These are phyloP conservation scores for Gnetum montanum DNA, from an alignment of 75 land plant species.

Conservation along the genomic window DNA sequence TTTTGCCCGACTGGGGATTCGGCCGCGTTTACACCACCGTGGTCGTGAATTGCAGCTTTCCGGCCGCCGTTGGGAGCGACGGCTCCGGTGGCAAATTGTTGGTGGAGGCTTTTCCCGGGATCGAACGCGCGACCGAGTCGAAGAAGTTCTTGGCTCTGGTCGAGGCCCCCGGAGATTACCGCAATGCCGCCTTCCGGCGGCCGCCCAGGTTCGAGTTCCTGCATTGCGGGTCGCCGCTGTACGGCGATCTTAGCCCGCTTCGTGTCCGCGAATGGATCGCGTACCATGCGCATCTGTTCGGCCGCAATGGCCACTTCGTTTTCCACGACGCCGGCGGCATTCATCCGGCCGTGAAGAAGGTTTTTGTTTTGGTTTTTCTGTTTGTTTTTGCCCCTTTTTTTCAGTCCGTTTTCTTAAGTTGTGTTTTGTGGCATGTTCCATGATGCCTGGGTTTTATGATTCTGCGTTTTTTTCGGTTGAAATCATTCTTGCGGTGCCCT, in stretches of 20 bases:
- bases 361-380: too few species aligned
- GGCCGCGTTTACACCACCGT: constrained; percentile 89
- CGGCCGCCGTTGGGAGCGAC: constrained; percentile 32
- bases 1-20: constrained; percentile 88
- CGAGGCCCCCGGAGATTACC: constrained; percentile 28
- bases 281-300: constrained; percentile 73
- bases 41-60: constrained; percentile 71
- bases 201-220: constrained; percentile 50
- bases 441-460: too few species aligned
- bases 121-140: neutral
- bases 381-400: too few species aligned
- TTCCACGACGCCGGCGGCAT: constrained; percentile 91
- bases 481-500: too few species aligned
- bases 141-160: constrained; percentile 40
- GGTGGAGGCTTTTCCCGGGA: constrained; percentile 43
- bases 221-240: constrained; percentile 88
- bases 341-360: constrained; percentile 25
- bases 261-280: constrained; percentile 81
- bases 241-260: constrained; percentile 54
- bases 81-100: constrained; percentile 50
- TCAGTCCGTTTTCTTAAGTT: too few species aligned
- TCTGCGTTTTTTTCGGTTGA: too few species aligned
- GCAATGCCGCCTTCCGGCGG: constrained; percentile 12
- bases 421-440: too few species aligned
- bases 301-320: constrained; percentile 67